Percentiles rank a stretch among this genome's conserved stretches.
phyloP scores from a whole-genome alignment of 768 basidiomycete species.

The Tricholoma sp. region DNA sequence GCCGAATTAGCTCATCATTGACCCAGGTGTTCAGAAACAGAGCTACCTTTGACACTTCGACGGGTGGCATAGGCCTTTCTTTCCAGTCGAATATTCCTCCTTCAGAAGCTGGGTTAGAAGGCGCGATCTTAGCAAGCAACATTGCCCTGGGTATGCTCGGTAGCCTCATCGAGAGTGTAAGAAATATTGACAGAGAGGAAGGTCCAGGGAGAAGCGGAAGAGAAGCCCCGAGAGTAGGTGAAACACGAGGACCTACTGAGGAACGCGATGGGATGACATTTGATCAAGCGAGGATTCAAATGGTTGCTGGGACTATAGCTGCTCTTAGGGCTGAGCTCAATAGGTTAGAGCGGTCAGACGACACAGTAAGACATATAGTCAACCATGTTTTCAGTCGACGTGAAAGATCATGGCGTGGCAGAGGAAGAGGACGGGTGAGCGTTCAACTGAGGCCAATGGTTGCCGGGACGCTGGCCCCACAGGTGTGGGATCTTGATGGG shows the following conservation, averaged over 20 bases:
- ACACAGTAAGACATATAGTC: not conserved
- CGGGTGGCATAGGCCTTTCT: not conserved
- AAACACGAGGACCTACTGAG: not conserved
- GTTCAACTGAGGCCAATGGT: not conserved
- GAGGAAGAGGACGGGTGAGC: not conserved
- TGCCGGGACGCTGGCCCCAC: slow-evolving; percentile 4
- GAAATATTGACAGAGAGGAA: slow-evolving; percentile 7
- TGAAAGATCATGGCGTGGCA: not conserved
- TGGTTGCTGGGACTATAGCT: slow-evolving; percentile 12
- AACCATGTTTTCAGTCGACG: not conserved
- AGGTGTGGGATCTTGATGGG: slow-evolving; percentile 11
- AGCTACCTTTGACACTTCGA: not conserved
- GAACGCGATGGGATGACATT: not conserved
- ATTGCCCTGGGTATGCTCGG: slow-evolving; percentile 11
- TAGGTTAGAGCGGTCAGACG: slow-evolving; percentile 2
- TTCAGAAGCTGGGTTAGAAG: slow-evolving; percentile 1
- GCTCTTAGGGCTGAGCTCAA: slow-evolving; percentile 11
- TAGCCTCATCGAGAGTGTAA: not conserved
- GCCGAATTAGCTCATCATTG: not conserved
- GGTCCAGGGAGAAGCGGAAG: slow-evolving; percentile 3
- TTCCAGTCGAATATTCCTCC: not conserved
- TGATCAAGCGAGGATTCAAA: slow-evolving; percentile 7
- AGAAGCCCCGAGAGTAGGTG: not conserved
- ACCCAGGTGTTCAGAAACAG: not conserved
- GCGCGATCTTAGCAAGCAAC: slow-evolving; percentile 5